Evolutionary conservation across 2,329 filamentous ascomycete genomes (phyloP).

Genomic region (Calycina marina): DNA sequence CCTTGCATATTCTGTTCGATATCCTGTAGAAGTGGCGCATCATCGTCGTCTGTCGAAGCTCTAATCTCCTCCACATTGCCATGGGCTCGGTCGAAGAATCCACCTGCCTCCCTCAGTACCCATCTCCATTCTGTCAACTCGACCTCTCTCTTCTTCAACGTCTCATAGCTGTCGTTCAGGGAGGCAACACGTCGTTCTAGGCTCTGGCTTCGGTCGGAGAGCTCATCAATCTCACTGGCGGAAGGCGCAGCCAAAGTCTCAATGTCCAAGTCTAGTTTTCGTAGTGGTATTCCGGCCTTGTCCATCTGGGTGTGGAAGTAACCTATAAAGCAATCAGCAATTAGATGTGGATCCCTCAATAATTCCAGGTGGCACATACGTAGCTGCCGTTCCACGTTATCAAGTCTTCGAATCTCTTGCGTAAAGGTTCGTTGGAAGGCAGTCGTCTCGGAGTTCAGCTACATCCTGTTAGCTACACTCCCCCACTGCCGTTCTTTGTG

Average conservation of each 20-base stretch:
- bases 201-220: constrained; percentile 81
- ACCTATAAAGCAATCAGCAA: constrained; percentile 32
- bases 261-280: constrained; percentile 81
- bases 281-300: constrained; percentile 72
- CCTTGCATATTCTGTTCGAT: constrained; percentile 72
- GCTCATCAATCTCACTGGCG: constrained; percentile 89
- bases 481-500: neutral
- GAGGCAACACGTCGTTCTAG: constrained; percentile 84
- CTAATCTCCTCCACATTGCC: constrained; percentile 95
- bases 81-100: constrained; percentile 93
- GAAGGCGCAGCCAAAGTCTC: constrained; percentile 77
- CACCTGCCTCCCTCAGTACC: constrained; percentile 89
- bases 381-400: constrained; percentile 96
- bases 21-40: constrained; percentile 85
- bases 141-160: constrained; percentile 90
- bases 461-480: constrained; percentile 13
- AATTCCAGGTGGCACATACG: constrained; percentile 42
- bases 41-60: constrained; percentile 77
- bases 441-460: constrained; percentile 87
- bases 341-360: constrained; percentile 5
- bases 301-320: constrained; percentile 97
- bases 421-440: constrained; percentile 97
- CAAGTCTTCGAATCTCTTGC: constrained; percentile 88
- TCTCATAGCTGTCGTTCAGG: constrained; percentile 96
- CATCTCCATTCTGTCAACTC: constrained; percentile 97